Base-by-base conservation (phyloP, 192 early-diverging fungal species). In the Mycoemilia scoparia region DNA sequence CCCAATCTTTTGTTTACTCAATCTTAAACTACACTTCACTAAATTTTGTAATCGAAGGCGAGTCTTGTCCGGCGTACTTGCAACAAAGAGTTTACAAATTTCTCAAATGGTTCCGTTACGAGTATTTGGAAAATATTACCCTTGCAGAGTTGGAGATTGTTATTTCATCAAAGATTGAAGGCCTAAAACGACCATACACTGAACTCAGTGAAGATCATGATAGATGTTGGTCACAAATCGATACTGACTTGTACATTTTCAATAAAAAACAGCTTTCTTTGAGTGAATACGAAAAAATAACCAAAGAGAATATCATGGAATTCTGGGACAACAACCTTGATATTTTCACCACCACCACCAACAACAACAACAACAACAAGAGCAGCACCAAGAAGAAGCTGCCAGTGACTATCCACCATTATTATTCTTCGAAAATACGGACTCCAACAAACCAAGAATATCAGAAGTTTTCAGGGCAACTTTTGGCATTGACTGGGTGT, bases 41-140 rank as follows among this genome's bases (percentile, higher is more conserved):
- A 28, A 57, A 84, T 0, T 60, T 95, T 32, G 69, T 91, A 29
- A 51, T 97, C 21, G 87, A 97, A 41, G 84, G 82, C 43, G 90
- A 91, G 50, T 41, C 64, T 4, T 77, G 78, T 32, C 79, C 93
- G 0, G 49, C 69, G 7, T 85, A 79, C 55, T 49, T 97, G 26
- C 74, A 87, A 47, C 60, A 62, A 37, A 64, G 90, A 16, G 74
- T 91, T 29, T 71, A 80, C 36, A 54, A 54, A 29, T 97, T 95
- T 54, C 46, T 95, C 42, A 39, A 43, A 21, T 64, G 49, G 29
- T 50, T 79, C 47, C 45, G 58, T 36, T n/a, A n/a, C n/a, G 37
- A 57, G 44, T 39, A 59, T 17, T 45, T 86, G 11, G 65, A 32
- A 28, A 50, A 69, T 9, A 74, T 93, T 70, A 38, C 74, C 2